These are phyloP conservation scores for Tulasnella sp. DNA, from an alignment of 768 basidiomycete genomes.

Conservation along the genomic window DNA sequence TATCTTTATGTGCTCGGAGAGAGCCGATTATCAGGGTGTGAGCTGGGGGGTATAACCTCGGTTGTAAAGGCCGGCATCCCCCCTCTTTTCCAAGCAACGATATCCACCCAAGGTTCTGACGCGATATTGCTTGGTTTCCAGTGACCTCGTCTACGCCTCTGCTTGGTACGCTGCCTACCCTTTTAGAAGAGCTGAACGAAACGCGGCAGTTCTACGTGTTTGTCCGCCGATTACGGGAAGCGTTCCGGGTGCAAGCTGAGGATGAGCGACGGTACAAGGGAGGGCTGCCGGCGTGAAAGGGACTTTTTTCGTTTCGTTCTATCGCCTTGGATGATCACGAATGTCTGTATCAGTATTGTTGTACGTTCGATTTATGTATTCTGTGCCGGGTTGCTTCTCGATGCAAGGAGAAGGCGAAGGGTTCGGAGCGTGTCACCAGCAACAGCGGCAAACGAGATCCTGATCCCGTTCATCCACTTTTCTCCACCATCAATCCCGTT, in stretches of 20 bases:
- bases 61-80: neutral
- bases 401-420: slow-evolving; percentile 13
- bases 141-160: slow-evolving; percentile 77
- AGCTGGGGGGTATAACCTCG: neutral
- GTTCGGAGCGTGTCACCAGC: slow-evolving; percentile 9
- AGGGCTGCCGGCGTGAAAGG: neutral
- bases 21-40: neutral
- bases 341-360: slow-evolving; percentile 17
- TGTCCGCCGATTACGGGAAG: slow-evolving; percentile 54
- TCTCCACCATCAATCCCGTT: neutral
- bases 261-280: slow-evolving; percentile 26
- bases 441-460: slow-evolving; percentile 17
- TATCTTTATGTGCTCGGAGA: neutral
- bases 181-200: slow-evolving; percentile 67
- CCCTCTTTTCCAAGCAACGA: slow-evolving; percentile 14
- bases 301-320: neutral
- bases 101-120: slow-evolving; percentile 18
- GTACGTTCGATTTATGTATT: slow-evolving; percentile 13
- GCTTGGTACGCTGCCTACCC: slow-evolving; percentile 59
- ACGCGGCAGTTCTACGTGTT: slow-evolving; percentile 67
- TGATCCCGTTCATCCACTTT: slow-evolving; percentile 11
- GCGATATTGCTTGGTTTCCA: slow-evolving; percentile 35
- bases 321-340: neutral
- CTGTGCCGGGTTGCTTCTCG: neutral
- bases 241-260: slow-evolving; percentile 28